Base-by-base conservation (phyloP, 2,329 filamentous ascomycete genomes). In the Sclerotiophoma versabilis region DNA sequence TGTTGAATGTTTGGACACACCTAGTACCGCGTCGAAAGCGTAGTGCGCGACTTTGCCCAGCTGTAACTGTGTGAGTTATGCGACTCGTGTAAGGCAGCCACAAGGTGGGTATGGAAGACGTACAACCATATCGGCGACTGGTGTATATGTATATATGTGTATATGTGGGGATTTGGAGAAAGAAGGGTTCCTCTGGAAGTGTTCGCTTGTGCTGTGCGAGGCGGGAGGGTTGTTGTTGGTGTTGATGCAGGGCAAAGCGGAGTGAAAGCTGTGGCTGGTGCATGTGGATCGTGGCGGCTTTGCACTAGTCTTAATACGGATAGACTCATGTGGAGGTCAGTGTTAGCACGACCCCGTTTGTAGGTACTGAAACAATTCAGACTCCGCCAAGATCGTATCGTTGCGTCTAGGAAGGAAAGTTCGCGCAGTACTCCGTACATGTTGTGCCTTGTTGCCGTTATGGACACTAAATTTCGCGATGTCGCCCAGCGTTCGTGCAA, bases 11-110 rank as follows among this genome's bases (percentile, higher is more conserved):
- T 39, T 39, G 33, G 20, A 82, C 89, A 69, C 85, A 95, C 91
- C 82, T 69, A 98, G 86, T 66, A 98, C 92, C 62, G 93, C 93
- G 79, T 98, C 93, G 77, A 98, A 93, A 72, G 92, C 91, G 81
- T 96, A 96, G 81, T 98, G 93, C 75, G 91, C 90, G 71, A 98
- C 80, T 78, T 90, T 88, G 82, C 93, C 93, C 79, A 98, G 84
- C 93, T 97, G 88, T 79, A 80, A 82, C 85, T 38, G 76, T 85
- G 79, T 86, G 79, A 89, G 83, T 75, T 62, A 36, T 65, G 60
- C 62, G 60, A 61, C 62, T 54, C 49, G 51, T 53, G 33, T 44
- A 59, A 46, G 52, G 49, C 49, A 34, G 36, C 34, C 7, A 23
- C 10, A 48, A 59, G 59, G 49, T 14, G 26, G 25, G 15, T 7